These are phyloP conservation scores for Mortierella sp. DNA, from an alignment of 371 early-diverging fungal genomes.

Conservation along the genomic window DNA sequence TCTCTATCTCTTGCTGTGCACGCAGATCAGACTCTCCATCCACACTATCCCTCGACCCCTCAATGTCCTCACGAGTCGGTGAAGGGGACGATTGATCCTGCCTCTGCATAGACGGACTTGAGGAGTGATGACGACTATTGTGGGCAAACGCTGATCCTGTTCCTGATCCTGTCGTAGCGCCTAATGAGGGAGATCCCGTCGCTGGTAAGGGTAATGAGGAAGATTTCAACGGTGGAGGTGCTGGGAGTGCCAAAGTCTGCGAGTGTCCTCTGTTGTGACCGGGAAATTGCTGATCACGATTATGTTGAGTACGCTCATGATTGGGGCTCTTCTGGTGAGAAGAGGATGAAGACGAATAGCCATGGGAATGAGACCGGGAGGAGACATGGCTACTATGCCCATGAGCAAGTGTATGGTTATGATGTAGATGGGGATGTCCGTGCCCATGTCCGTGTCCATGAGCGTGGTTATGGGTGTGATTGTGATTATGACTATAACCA, in stretches of 20 bases:
- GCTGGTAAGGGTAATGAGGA: no score
- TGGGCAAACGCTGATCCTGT: not conserved
- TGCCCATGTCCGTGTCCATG: slow-evolving; percentile 13
- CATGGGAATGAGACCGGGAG: not conserved
- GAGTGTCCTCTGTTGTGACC: not conserved
- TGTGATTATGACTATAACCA: slow-evolving; percentile 17
- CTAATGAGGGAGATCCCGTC: not conserved
- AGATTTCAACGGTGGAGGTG: not conserved
- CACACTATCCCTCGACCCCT: not conserved
- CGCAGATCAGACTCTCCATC: not conserved
- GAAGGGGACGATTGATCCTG: not conserved
- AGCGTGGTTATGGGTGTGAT: slow-evolving; percentile 9
- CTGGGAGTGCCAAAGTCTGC: not conserved
- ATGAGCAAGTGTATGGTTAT: slow-evolving; percentile 14
- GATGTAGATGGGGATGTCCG: slow-evolving; percentile 6
- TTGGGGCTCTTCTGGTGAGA: not conserved
- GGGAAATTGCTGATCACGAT: not conserved
- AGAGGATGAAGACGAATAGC: not conserved
- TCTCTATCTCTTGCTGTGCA: not conserved
- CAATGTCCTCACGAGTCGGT: not conserved
- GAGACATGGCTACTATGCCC: not conserved
- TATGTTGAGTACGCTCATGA: not conserved
- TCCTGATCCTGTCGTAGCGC: not conserved
- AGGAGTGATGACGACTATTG: not conserved
- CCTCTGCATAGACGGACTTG: not conserved